Conservation (phyloP, 805 yeast genomes). For the Ogataea naganishii region DNA sequence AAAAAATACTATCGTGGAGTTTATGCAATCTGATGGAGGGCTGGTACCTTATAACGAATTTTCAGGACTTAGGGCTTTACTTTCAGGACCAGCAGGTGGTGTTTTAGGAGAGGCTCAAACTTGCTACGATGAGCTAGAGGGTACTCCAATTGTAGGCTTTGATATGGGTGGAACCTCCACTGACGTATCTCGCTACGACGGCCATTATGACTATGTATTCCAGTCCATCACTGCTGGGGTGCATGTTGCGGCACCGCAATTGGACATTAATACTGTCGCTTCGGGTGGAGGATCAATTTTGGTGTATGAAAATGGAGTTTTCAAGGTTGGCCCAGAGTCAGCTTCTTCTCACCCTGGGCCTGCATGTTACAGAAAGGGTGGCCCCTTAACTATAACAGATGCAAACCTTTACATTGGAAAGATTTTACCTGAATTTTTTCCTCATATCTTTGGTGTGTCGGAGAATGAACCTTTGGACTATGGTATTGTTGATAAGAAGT, state of each 20-base stretch:
- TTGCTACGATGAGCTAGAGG: slow-evolving; percentile 39
- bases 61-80: slow-evolving; percentile 71
- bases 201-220: slow-evolving; percentile 13
- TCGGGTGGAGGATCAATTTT: slow-evolving; percentile 16
- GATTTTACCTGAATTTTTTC: slow-evolving; percentile 28
- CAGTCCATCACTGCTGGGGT: slow-evolving; percentile 19
- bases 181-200: slow-evolving; percentile 57
- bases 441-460: slow-evolving; percentile 61
- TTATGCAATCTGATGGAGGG: slow-evolving; percentile 92
- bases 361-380: slow-evolving; percentile 34
- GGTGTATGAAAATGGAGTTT: slow-evolving; percentile 21
- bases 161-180: slow-evolving; percentile 83
- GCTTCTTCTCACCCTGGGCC: slow-evolving; percentile 38
- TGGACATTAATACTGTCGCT: slow-evolving; percentile 14
- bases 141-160: slow-evolving; percentile 55
- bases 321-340: slow-evolving; percentile 34
- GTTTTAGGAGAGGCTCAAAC: slow-evolving; percentile 81
- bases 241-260: slow-evolving; percentile 20
- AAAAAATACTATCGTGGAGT: slow-evolving; percentile 31
- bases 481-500: slow-evolving; percentile 23
- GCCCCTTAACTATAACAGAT: slow-evolving; percentile 35
- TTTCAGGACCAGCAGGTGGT: slow-evolving; percentile 93
- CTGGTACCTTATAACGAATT: slow-evolving; percentile 66
- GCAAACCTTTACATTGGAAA: slow-evolving; percentile 32
- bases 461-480: slow-evolving; percentile 48